Conservation (phyloP, 1,139 yeast genomes). For the Zygotorulaspora mrakii region DNA sequence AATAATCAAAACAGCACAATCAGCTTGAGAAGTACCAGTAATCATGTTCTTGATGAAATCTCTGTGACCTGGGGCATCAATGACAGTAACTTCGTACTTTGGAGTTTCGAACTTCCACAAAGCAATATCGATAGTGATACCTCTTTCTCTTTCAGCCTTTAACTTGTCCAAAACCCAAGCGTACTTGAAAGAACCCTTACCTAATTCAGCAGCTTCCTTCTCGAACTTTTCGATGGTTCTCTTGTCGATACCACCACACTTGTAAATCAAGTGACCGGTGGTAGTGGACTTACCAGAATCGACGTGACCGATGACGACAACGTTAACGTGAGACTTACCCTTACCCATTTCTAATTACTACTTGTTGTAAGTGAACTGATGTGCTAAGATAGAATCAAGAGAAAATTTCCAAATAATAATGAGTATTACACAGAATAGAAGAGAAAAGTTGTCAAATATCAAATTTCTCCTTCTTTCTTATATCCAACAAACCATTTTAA, state of each 20-base stretch:
- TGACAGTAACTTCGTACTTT: slow-evolving; percentile 87
- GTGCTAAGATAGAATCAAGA: slow-evolving; percentile 1
- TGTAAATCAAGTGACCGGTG: slow-evolving; percentile 98
- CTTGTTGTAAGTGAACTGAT: slow-evolving; percentile 9
- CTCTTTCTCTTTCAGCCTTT: slow-evolving; percentile 96
- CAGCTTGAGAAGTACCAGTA: slow-evolving; percentile 95
- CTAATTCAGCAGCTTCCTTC: slow-evolving; percentile 97
- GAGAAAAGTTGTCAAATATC: slow-evolving; percentile 5
- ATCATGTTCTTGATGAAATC: slow-evolving; percentile 95
- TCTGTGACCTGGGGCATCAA: slow-evolving; percentile 96
- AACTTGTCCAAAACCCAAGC: slow-evolving; percentile 96
- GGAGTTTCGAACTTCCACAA: slow-evolving; percentile 96
- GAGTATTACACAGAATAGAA: slow-evolving; percentile 1
- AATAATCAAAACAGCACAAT: slow-evolving; percentile 92
- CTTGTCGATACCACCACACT: slow-evolving; percentile 91
- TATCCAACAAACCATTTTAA: slow-evolving; percentile 8
- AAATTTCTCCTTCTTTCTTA: slow-evolving; percentile 11
- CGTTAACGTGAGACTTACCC: slow-evolving; percentile 96
- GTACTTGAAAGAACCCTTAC: slow-evolving; percentile 98
- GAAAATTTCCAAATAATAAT: neutral
- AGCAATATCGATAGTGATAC: slow-evolving; percentile 94
- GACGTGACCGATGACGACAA: slow-evolving; percentile 99
- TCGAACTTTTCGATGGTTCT: slow-evolving; percentile 98
- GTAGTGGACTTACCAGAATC: slow-evolving; percentile 98
- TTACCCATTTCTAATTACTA: slow-evolving; percentile 55